Evolutionary conservation across 1,139 yeast genomes (phyloP).

Genomic region (Geotrichum aggregatum): DNA sequence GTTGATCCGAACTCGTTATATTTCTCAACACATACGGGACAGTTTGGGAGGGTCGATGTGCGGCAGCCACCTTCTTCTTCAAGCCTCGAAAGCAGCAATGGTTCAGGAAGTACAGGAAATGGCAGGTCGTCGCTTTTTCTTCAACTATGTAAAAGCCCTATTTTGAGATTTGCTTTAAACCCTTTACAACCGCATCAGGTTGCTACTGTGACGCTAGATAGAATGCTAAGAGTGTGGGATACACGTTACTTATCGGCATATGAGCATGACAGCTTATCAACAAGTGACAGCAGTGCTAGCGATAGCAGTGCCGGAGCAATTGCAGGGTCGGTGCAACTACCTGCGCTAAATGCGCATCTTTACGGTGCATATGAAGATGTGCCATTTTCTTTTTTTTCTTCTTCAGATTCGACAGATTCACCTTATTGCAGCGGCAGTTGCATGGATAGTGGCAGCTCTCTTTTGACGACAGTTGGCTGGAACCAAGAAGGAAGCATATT

Average conservation of each 20-base stretch:
- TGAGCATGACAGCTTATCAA: no score
- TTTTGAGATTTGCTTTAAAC: constrained; percentile 2
- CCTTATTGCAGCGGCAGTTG: background rate
- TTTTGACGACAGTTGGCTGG: constrained; percentile 5
- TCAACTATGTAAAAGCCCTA: background rate
- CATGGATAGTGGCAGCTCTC: background rate
- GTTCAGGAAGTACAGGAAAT: no score
- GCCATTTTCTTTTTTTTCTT: no score
- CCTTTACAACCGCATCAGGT: constrained; percentile 1
- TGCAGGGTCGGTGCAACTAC: no score
- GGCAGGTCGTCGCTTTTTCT: background rate
- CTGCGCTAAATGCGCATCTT: constrained; percentile 2
- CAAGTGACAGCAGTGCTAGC: no score
- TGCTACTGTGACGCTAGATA: background rate
- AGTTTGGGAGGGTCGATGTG: background rate
- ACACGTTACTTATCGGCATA: background rate
- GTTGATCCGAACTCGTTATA: background rate
- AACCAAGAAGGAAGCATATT: constrained; percentile 1
- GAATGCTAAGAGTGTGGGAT: constrained; percentile 1
- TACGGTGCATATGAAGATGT: background rate
- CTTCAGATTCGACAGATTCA: background rate
- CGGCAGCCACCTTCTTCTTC: background rate
- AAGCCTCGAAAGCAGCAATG: no score
- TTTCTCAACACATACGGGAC: background rate
- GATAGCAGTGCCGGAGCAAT: no score